These are phyloP conservation scores for Tulasnella sp. DNA, from an alignment of 768 basidiomycete species.

Conservation along the genomic window DNA sequence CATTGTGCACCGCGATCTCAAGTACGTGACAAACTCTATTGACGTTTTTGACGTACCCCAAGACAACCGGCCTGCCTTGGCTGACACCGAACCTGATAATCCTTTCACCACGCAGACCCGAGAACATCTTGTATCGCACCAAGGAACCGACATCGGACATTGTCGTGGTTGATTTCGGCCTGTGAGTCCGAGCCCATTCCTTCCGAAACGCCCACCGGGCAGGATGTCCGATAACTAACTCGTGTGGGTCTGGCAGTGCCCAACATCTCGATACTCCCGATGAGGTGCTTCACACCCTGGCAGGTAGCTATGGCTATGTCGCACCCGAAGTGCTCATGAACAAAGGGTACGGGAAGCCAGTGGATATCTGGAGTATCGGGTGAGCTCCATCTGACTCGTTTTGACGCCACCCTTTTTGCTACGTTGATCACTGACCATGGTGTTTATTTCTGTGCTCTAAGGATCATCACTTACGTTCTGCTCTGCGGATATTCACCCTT, in stretches of 20 bases:
- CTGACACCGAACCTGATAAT: not conserved
- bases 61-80: not conserved
- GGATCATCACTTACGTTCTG: constrained; percentile 85
- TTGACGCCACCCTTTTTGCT: not conserved
- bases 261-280: constrained; percentile 67
- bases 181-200: constrained; percentile 58
- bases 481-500: constrained; percentile 95
- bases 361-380: constrained; percentile 93
- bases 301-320: constrained; percentile 79
- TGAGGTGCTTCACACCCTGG: constrained; percentile 59
- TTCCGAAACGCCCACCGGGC: too few species aligned
- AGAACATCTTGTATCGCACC: constrained; percentile 90
- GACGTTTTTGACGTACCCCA: not conserved
- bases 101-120: constrained; percentile 46
- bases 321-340: constrained; percentile 81
- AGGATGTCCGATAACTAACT: too few species aligned
- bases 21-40: constrained; percentile 36
- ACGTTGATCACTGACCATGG: too few species aligned
- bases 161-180: constrained; percentile 96
- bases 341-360: constrained; percentile 79
- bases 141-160: constrained; percentile 66
- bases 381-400: constrained; percentile 27
- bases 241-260: constrained; percentile 37
- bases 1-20: constrained; percentile 94
- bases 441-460: not conserved